phyloP scores from a whole-genome alignment of 108 stramenopile genomes.

The Cyclotella kingstonii region DNA sequence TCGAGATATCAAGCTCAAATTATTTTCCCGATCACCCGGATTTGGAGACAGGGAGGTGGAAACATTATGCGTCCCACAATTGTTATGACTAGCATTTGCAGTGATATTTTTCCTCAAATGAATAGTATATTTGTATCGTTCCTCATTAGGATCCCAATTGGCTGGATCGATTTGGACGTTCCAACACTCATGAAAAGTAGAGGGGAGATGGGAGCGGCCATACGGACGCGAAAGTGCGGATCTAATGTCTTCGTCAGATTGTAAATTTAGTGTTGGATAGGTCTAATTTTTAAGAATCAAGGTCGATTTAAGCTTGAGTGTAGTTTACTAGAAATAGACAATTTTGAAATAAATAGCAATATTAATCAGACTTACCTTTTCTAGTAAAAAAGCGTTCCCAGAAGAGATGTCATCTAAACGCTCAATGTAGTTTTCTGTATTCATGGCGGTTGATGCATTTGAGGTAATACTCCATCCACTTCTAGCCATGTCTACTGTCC shows the following conservation, averaged over 20 bases:
- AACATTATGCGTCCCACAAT: not conserved
- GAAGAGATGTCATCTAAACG: constrained; percentile 25
- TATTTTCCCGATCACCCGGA: not conserved
- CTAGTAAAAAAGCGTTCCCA: not conserved
- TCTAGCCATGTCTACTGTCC: constrained; percentile 8
- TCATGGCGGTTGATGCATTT: constrained; percentile 34
- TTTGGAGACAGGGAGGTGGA: not conserved
- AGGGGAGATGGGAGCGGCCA: constrained; percentile 30
- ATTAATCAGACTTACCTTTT: constrained; percentile 9
- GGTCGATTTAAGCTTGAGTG: not conserved
- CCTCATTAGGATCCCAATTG: constrained; percentile 34
- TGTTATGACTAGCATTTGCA: not conserved
- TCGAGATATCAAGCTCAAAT: not conserved
- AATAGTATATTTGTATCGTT: constrained; percentile 39
- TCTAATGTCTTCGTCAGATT: constrained; percentile 23
- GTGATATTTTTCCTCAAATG: constrained; percentile 8
- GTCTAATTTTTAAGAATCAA: constrained; percentile 4
- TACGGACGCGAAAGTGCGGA: constrained; percentile 34
- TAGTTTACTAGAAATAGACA: not conserved
- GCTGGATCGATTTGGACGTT: constrained; percentile 19
- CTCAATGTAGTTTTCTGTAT: constrained; percentile 33
- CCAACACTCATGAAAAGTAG: constrained; percentile 20
- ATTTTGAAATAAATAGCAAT: not conserved
- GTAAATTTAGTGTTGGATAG: constrained; percentile 33
- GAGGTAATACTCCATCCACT: constrained; percentile 35